A percentile compares a stretch with the other conserved stretches of the same genome.
These are phyloP conservation scores for Phytophthora citrophthora DNA, from an alignment of 352 stramenopile genomes.

Conservation along the genomic window DNA sequence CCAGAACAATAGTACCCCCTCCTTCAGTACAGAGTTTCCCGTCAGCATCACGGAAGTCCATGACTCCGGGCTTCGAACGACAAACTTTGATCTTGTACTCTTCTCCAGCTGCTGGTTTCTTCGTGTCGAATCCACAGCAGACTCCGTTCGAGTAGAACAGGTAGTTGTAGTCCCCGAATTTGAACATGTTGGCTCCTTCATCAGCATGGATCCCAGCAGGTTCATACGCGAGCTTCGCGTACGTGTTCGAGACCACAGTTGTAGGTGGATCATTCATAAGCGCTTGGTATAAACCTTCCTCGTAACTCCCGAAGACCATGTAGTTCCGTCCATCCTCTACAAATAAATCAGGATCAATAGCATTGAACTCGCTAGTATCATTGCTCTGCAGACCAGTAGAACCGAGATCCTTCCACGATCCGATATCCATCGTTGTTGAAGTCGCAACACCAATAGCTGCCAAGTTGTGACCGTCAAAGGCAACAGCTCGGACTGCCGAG, in stretches of 20 bases:
- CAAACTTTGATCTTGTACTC: conserved; percentile 41
- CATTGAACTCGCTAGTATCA: conserved; percentile 25
- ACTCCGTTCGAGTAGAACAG: conserved; percentile 35
- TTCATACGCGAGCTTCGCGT: conserved; percentile 31
- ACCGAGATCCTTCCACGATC: conserved; percentile 29
- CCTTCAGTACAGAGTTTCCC: conserved; percentile 22
- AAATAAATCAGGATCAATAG: conserved; percentile 33
- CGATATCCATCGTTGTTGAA: conserved; percentile 26
- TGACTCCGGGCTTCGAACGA: conserved; percentile 24
- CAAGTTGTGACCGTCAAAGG: conserved; percentile 27
- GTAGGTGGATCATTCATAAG: conserved; percentile 17
- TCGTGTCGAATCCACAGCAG: conserved; percentile 34
- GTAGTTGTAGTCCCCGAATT: conserved; percentile 30
- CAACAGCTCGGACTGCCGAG: conserved; percentile 15
- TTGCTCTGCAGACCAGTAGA: conserved; percentile 24
- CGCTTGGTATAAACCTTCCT: conserved; percentile 21
- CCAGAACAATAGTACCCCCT: conserved; percentile 21
- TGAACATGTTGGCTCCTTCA: conserved; percentile 38
- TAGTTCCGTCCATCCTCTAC: conserved; percentile 18
- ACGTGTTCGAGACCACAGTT: conserved; percentile 5
- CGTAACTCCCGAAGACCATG: conserved; percentile 35
- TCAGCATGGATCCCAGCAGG: conserved; percentile 15
- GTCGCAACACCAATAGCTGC: conserved; percentile 24
- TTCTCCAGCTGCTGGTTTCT: conserved; percentile 11
- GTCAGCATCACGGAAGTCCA: conserved; percentile 28